These are phyloP conservation scores for Ustilago bromivora DNA, from an alignment of 1,284 basidiomycete species.

Conservation along the genomic window DNA sequence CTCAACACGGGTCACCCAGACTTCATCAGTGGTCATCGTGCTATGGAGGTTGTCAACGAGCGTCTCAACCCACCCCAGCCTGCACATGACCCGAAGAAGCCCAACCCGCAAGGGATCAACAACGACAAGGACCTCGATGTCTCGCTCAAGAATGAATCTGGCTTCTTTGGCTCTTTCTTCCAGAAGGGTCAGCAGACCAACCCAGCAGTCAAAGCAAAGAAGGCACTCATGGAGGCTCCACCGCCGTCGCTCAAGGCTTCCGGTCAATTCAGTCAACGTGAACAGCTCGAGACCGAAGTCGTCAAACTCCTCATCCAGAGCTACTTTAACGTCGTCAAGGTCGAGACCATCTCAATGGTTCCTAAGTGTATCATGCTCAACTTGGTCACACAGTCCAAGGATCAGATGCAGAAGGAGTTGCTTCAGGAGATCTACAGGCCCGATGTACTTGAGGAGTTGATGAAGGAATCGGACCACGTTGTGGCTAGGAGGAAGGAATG, in stretches of 20 bases:
- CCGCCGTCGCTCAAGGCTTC: constrained; percentile 92
- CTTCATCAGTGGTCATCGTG: constrained; percentile 95
- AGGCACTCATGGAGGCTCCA: constrained; percentile 85
- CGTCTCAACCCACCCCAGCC: constrained; percentile 77
- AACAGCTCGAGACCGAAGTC: constrained; percentile 98
- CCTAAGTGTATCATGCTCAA: constrained; percentile 92
- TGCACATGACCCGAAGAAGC: constrained; percentile 50
- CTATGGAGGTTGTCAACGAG: constrained; percentile 86
- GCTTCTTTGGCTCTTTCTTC: constrained; percentile 98
- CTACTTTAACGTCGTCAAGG: constrained; percentile 78
- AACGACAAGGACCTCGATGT: constrained; percentile 94
- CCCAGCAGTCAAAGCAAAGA: constrained; percentile 72
- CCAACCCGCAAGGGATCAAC: constrained; percentile 77
- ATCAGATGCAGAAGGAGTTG: constrained; percentile 88
- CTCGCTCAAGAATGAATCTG: constrained; percentile 81
- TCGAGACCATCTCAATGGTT: constrained; percentile 99
- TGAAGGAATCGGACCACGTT: constrained; percentile 69
- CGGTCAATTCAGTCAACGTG: constrained; percentile 90
- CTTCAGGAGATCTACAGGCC: constrained; percentile 71
- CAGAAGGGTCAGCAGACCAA: constrained; percentile 76
- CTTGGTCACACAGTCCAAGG: constrained; percentile 90
- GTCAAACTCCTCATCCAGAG: constrained; percentile 78
- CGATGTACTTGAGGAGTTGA: constrained; percentile 66
- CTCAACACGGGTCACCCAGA: constrained; percentile 97
- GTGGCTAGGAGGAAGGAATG: constrained; percentile 67